Percentiles rank a stretch among this genome's conserved stretches.
Conservation (phyloP, 1,139 yeast genomes). For the Arxiozyma bovina region DNA sequence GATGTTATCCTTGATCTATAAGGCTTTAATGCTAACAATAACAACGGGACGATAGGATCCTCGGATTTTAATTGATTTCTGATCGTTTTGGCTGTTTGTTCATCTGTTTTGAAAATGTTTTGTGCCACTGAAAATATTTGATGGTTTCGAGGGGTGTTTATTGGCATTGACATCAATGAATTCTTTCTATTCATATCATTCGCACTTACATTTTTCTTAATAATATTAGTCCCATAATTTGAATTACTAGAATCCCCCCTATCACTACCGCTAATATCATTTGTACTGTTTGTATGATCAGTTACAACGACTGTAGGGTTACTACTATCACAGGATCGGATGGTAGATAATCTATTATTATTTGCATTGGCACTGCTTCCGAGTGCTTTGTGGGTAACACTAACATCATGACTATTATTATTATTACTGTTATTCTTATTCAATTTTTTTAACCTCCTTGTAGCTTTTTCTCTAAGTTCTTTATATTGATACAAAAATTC, state of each 20-base stretch:
- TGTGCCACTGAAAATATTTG: slow-evolving; percentile 35
- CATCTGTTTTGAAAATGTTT: slow-evolving; percentile 27
- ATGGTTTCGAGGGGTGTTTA: slow-evolving; percentile 35
- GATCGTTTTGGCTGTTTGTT: slow-evolving; percentile 32
- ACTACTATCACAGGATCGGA: not conserved
- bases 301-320: not conserved
- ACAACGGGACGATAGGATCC: slow-evolving; percentile 22
- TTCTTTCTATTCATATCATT: not conserved
- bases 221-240: not conserved
- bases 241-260: not conserved
- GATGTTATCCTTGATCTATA: slow-evolving; percentile 33
- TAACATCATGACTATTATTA: not conserved
- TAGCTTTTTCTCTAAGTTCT: slow-evolving; percentile 27
- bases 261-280: not conserved
- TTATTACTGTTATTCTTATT: not conserved
- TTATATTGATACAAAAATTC: slow-evolving; percentile 67
- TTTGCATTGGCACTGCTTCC: slow-evolving; percentile 11
- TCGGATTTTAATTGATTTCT: slow-evolving; percentile 35
- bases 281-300: not conserved
- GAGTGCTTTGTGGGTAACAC: not conserved
- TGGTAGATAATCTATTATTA: not conserved
- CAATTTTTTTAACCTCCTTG: slow-evolving; percentile 11
- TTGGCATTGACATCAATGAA: slow-evolving; percentile 20
- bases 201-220: not conserved
- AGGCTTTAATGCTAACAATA: slow-evolving; percentile 25